These are phyloP conservation scores for Umbelopsis ramanniana DNA, from an alignment of 192 early-diverging fungal genomes.

Conservation along the genomic window DNA sequence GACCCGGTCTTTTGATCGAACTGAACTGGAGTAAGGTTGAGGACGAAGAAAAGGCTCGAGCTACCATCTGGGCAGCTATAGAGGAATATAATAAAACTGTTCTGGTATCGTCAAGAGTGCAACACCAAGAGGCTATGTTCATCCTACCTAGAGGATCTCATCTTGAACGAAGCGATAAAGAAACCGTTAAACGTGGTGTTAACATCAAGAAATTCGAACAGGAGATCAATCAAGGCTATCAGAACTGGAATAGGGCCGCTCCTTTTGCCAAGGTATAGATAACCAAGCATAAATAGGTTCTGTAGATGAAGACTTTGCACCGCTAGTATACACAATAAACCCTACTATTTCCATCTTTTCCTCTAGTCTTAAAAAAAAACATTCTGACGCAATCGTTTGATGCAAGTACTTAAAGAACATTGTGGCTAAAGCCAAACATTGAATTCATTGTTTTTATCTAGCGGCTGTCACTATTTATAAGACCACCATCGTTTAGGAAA, in stretches of 20 bases:
- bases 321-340: too few species aligned
- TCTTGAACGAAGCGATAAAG: neutral
- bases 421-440: too few species aligned
- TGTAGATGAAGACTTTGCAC: too few species aligned
- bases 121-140: slow-evolving; percentile 1
- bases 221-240: slow-evolving; percentile 1
- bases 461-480: too few species aligned
- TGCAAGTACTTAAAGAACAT: too few species aligned
- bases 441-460: too few species aligned
- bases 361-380: too few species aligned
- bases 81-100: neutral
- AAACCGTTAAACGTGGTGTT: neutral
- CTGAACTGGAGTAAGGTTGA: neutral
- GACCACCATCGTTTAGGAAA: too few species aligned
- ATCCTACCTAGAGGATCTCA: neutral
- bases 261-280: neutral
- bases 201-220: neutral
- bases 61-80: neutral
- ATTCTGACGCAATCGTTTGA: too few species aligned
- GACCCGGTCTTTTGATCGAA: neutral
- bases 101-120: neutral
- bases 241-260: neutral
- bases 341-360: too few species aligned
- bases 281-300: too few species aligned
- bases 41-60: neutral